A percentile compares a stretch with the other conserved stretches of the same genome.
phyloP scores from a whole-genome alignment of 306 rosid genomes.

The Acacia crassicarpa region DNA sequence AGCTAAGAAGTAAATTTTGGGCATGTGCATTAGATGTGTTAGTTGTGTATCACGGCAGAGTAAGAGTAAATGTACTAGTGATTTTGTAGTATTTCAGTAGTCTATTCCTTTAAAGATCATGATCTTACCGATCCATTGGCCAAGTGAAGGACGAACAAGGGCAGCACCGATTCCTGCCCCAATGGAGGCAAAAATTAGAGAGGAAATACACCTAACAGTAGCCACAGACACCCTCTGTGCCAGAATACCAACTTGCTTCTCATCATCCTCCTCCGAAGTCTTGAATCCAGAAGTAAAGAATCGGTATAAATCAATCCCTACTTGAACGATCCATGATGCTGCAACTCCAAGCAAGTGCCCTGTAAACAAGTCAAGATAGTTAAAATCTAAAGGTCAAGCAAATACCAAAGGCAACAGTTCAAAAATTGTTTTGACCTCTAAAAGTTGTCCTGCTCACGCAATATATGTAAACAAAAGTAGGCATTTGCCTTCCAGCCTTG shows the following conservation, averaged over 20 bases:
- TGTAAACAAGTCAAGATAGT: constrained; percentile 27
- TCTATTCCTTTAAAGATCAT: not conserved
- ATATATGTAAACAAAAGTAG: constrained; percentile 50
- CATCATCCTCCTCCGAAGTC: constrained; percentile 38
- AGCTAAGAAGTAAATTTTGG: not conserved
- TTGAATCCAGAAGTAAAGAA: constrained; percentile 27
- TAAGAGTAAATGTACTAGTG: not conserved
- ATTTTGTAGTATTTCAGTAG: not conserved
- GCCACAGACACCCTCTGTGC: constrained; percentile 49
- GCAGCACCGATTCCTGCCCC: constrained; percentile 86
- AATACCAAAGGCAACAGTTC: not conserved
- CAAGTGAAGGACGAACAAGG: constrained; percentile 61
- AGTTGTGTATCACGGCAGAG: not conserved
- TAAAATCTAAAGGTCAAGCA: constrained; percentile 26
- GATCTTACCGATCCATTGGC: constrained; percentile 84
- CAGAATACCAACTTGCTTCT: constrained; percentile 39
- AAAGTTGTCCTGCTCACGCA: constrained; percentile 72
- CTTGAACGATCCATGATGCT: constrained; percentile 86
- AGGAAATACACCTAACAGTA: constrained; percentile 61
- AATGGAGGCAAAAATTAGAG: constrained; percentile 73
- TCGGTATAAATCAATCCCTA: constrained; percentile 63
- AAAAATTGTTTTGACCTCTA: constrained; percentile 52
- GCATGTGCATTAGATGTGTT: not conserved
- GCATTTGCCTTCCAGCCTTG: constrained; percentile 72
- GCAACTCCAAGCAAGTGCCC: constrained; percentile 73